Percentiles rank a stretch among this genome's conserved stretches.
phyloP scores from a whole-genome alignment of 441 rosid species.

The Adansonia madagascariensis region DNA sequence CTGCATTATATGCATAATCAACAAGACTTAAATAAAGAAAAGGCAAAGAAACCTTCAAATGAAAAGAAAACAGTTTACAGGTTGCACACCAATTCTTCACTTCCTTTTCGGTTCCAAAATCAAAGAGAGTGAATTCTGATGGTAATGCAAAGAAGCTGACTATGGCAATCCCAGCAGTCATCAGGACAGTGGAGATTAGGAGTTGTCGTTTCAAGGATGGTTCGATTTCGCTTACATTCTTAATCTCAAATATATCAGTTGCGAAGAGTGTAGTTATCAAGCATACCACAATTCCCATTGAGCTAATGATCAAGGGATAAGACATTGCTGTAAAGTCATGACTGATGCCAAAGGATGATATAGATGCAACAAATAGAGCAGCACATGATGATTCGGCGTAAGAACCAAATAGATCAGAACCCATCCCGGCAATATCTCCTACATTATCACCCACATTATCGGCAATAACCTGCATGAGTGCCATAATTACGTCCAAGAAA shows the following conservation, averaged over 20 bases:
- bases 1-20: conserved; percentile 25
- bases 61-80: background rate
- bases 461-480: conserved; percentile 54
- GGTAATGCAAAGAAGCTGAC: conserved; percentile 59
- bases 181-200: conserved; percentile 61
- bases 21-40: background rate
- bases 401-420: conserved; percentile 66
- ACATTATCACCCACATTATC: conserved; percentile 75
- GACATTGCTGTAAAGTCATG: conserved; percentile 64
- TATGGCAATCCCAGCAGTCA: conserved; percentile 60
- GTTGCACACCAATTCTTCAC: conserved; percentile 59
- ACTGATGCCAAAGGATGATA: conserved; percentile 56
- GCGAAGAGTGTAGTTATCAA: conserved; percentile 66
- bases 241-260: conserved; percentile 58
- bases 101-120: conserved; percentile 51
- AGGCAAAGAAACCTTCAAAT: background rate
- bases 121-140: conserved; percentile 57
- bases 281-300: conserved; percentile 62
- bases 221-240: conserved; percentile 54
- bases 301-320: conserved; percentile 58
- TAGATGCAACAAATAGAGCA: conserved; percentile 64
- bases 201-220: conserved; percentile 65
- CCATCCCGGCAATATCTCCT: conserved; percentile 73
- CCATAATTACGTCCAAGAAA: background rate
- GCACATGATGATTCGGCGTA: conserved; percentile 72